These are phyloP conservation scores for Penicillium bialowiezense DNA, from an alignment of 495 filamentous ascomycete species.

Conservation along the genomic window DNA sequence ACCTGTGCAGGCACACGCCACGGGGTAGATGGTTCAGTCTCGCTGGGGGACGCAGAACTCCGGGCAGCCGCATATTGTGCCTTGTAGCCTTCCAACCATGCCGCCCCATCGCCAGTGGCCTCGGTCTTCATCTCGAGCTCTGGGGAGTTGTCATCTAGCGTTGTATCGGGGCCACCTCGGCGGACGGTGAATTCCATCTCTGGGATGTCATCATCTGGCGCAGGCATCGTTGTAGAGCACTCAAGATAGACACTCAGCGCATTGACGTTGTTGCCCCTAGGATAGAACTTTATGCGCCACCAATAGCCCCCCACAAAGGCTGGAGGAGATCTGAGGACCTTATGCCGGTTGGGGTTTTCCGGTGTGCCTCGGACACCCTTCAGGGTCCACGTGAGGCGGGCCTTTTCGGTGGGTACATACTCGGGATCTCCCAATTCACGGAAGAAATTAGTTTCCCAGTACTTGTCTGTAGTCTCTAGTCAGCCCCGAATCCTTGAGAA, in stretches of 20 bases:
- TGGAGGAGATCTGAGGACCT: constrained; percentile 58
- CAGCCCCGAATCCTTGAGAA: neutral
- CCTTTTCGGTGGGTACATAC: constrained; percentile 47
- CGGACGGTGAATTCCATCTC: constrained; percentile 40
- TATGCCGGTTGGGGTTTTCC: constrained; percentile 56
- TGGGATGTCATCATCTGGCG: constrained; percentile 33
- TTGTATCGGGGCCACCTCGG: constrained; percentile 29
- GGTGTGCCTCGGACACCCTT: constrained; percentile 59
- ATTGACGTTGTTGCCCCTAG: constrained; percentile 60
- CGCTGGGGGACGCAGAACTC: neutral
- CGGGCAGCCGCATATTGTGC: constrained; percentile 25
- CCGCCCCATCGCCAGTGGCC: constrained; percentile 23
- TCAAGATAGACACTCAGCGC: constrained; percentile 64
- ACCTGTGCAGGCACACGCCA: constrained; percentile 62
- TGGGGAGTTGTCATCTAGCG: constrained; percentile 25
- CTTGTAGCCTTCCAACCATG: constrained; percentile 36
- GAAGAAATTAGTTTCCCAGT: constrained; percentile 61
- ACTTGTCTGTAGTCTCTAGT: constrained; percentile 39
- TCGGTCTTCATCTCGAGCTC: constrained; percentile 30
- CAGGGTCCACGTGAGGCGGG: constrained; percentile 60
- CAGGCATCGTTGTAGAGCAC: constrained; percentile 49
- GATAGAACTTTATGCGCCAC: constrained; percentile 71
- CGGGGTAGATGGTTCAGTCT: constrained; percentile 12
- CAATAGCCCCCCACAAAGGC: constrained; percentile 61
- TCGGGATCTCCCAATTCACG: constrained; percentile 59